Base-by-base conservation (phyloP, 768 basidiomycete species). In the Trametes elegans region DNA sequence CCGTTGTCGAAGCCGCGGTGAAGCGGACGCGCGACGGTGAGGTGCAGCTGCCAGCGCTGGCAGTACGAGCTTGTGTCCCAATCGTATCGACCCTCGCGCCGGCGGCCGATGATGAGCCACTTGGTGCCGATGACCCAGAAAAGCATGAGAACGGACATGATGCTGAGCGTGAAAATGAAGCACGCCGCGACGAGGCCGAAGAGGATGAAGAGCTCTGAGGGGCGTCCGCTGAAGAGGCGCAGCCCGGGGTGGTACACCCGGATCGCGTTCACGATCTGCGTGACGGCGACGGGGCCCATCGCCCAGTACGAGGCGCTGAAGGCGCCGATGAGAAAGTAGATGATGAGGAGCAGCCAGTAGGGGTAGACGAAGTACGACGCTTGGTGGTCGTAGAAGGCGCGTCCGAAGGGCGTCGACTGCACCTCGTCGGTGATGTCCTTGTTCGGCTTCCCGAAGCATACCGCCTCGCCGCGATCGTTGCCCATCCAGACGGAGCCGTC, bases 61-160 rank as follows among this genome's bases (percentile, higher is more conserved):
- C 76, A 77, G 58, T 79, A 79, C 45, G 70, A 73, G 66, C 72
- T 75, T 63, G 72, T 70, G 59, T 79, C 77, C 77, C 77, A 79
- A 38, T 74, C 66, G 53, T 70, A 77, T 36, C 65, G 65, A 0
- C 76, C 77, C 24, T 72, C 69, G 35, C 60, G 59, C 18, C 77
- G 66, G 19, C 66, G 68, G 18, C 76, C 75, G 38, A 79, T 73
- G 41, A 79, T 55, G 14, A 75, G 38, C 75, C 76, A 76, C 52
- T 79, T 79, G 5, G 71, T 70, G 24, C 63, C 31, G 43, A 79
- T 68, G n/a, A 74, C 74, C 75, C 75, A 76, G 0, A 69, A 21
- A 16, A 79, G 58, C 21, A 73, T 64, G 36, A 73, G 26, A 19
- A 75, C 7, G 18, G 75, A 74, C 60, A 76, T 76, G 7, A 70